These are phyloP conservation scores for Spatholobus suberectus DNA, from an alignment of 306 rosid genomes.

Conservation along the genomic window DNA sequence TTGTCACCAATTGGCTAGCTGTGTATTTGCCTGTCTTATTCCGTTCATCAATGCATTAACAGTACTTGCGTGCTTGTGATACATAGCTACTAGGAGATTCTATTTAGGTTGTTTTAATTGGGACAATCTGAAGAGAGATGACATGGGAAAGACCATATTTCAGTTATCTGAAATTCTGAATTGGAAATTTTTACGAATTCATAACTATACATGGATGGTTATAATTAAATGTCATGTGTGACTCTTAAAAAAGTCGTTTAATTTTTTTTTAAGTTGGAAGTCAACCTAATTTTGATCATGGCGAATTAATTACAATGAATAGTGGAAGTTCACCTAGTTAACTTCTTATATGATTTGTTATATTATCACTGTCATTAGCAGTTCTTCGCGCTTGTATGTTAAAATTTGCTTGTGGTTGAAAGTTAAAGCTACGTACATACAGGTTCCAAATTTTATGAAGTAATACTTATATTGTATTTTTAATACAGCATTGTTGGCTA, in stretches of 20 bases:
- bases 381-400: constrained; percentile 9
- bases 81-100: neutral
- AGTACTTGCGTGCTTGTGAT: neutral
- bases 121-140: neutral
- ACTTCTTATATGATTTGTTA: constrained; percentile 15
- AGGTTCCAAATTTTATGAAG: neutral
- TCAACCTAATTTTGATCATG: constrained; percentile 4
- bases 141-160: neutral
- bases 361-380: neutral
- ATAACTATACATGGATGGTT: neutral
- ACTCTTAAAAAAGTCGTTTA: neutral
- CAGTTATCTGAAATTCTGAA: neutral
- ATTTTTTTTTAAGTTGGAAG: neutral
- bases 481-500: constrained; percentile 46
- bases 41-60: neutral
- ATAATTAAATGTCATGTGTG: neutral
- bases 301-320: neutral
- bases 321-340: neutral
- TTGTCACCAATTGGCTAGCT: neutral
- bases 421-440: neutral
- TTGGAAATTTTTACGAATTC: neutral
- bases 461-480: constrained; percentile 37
- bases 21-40: neutral
- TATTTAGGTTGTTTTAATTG: neutral
- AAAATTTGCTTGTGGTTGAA: neutral